Base-by-base conservation (phyloP, 1,284 basidiomycete genomes). In the Cutaneotrichosporon cavernicola region DNA sequence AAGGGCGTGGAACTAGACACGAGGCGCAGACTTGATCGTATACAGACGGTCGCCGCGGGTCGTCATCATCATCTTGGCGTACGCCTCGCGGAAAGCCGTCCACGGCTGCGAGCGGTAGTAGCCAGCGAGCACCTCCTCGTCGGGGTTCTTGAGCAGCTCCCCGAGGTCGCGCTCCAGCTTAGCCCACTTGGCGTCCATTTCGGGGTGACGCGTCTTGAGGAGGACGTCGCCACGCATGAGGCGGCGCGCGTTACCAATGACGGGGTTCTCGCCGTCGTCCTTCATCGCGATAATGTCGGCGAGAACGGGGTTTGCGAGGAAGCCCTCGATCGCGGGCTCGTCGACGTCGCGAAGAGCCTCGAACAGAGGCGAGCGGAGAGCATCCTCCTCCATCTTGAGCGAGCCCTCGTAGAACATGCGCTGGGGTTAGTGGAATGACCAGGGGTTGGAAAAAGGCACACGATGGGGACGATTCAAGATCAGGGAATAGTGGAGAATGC, bases 41-140 rank as follows among this genome's bases (percentile, higher is more conserved):
- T 51, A 51, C 3, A 51, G 49, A 10, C 49, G 49, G 49, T 51
- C 49, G 22, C 49, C 21, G 26, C 49, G 49, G 3, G 22, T 51
- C 22, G 49, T 51, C 22, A 30, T 9, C 49, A 51, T 51, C 21
- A 22, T 51, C 49, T 51, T 51, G 49, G 49, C 49, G 26, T 51
- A 51, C 13, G 21, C 49, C 49, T 51, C 49, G 22, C 49, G 49
- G 22, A 51, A 31, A 3, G 49, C 30, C 9, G 22, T 51, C 49
- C 49, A 51, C 2, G 49, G 49, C 49, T 51, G 49, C 3, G 49
- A 51, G 49, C 49, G 49, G 49, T 51, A 51, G 22, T 51, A 51
- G 11, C 30, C 49, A 7, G 49, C 49, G 7, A 51, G 49, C 49
- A 31, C 30, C 30, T 31, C 49, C 49, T 51, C 49, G 49, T 51